Percentiles rank a stretch among this genome's conserved stretches.
Conservation (phyloP, 2,329 filamentous ascomycete species). For the Penicillium freii region DNA sequence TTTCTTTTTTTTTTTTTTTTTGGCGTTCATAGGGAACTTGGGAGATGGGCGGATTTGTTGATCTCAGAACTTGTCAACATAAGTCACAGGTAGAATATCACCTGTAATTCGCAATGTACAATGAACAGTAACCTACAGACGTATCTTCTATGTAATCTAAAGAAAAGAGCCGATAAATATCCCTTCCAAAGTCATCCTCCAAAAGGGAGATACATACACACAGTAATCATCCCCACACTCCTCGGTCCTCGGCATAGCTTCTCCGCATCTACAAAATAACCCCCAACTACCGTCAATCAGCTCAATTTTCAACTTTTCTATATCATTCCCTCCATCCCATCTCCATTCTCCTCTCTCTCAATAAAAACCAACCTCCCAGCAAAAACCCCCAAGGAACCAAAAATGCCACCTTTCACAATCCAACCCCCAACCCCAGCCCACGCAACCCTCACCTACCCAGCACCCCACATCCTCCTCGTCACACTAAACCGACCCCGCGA, state of each 20-base stretch:
- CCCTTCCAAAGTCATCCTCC: not conserved
- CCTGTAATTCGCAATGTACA: constrained; percentile 2
- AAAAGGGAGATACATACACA: not conserved
- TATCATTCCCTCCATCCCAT: not conserved
- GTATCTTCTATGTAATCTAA: not conserved
- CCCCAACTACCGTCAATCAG: not conserved
- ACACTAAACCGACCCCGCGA: constrained; percentile 45
- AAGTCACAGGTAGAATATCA: not conserved
- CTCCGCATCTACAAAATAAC: constrained; percentile 17
- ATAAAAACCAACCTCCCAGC: not conserved
- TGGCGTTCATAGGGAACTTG: constrained; percentile 14
- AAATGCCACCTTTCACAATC: constrained; percentile 30
- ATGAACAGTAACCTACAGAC: not conserved
- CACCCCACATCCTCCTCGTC: constrained; percentile 48
- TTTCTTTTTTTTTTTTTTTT: constrained; percentile 12
- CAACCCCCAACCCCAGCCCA: constrained; percentile 33
- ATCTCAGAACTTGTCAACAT: constrained; percentile 4
- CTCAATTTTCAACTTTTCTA: not conserved
- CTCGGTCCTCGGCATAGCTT: constrained; percentile 25
- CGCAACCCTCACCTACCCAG: constrained; percentile 43
- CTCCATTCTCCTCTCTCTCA: not conserved
- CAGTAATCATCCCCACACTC: constrained; percentile 9
- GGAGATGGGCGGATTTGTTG: constrained; percentile 13
- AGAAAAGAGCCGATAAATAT: not conserved
- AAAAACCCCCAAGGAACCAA: not conserved